Evolutionary conservation across 2,329 filamentous ascomycete species (phyloP).

Genomic region (Alternaria hordeiaustralica): DNA sequence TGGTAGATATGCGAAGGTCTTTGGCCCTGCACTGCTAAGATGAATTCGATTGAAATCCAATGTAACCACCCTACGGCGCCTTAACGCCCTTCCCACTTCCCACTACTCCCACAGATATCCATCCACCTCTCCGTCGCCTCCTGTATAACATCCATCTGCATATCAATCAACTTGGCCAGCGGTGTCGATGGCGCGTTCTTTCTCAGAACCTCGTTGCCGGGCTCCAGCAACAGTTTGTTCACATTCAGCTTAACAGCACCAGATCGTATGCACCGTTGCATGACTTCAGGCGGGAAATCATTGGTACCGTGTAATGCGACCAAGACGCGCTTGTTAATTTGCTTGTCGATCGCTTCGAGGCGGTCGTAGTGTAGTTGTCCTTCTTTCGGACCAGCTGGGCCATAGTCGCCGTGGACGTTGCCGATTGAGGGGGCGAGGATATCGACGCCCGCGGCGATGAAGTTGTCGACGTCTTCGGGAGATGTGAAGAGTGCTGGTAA

Average conservation of each 20-base stretch:
- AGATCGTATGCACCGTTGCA: conserved; percentile 58
- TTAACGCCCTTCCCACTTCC: conserved; percentile 53
- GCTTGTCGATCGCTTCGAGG: conserved; percentile 38
- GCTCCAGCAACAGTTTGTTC: conserved; percentile 60
- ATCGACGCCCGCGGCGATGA: conserved; percentile 73
- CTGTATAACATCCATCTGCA: conserved; percentile 54
- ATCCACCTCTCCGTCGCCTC: conserved; percentile 57
- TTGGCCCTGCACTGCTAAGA: not conserved
- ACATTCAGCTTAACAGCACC: conserved; percentile 66
- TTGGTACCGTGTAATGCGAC: conserved; percentile 66
- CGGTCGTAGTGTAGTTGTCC: conserved; percentile 43
- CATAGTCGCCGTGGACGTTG: conserved; percentile 77
- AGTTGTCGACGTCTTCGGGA: conserved; percentile 70
- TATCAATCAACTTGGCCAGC: conserved; percentile 52
- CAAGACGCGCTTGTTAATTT: conserved; percentile 51
- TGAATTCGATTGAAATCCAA: too few species aligned
- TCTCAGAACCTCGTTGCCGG: conserved; percentile 53
- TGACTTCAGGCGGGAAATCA: conserved; percentile 59
- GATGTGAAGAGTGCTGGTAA: conserved; percentile 63
- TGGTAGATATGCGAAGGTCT: not conserved
- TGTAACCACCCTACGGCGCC: not conserved
- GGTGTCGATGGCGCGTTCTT: conserved; percentile 44
- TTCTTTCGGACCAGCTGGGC: conserved; percentile 59
- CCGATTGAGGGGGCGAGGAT: conserved; percentile 77
- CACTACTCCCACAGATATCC: conserved; percentile 56